phyloP scores from a whole-genome alignment of 768 basidiomycete species.

The Fomitopsis pulvina region DNA sequence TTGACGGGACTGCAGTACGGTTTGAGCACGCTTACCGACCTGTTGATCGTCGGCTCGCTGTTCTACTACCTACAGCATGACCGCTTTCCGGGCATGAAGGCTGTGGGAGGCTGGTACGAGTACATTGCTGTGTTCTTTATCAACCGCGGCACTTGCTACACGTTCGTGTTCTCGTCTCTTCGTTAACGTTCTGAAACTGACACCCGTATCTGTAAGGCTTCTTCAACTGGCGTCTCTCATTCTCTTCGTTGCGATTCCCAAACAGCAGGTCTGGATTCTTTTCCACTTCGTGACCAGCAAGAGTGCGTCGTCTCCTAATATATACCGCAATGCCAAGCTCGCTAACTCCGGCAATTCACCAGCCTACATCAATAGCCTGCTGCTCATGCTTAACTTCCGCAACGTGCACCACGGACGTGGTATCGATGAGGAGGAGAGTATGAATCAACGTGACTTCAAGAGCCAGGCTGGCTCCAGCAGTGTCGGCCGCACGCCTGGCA shows the following conservation, averaged over 20 bases:
- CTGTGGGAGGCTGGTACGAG: slow-evolving; percentile 6
- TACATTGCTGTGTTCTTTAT: slow-evolving; percentile 13
- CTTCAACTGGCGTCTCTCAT: slow-evolving; percentile 6
- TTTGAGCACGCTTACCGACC: slow-evolving; percentile 7
- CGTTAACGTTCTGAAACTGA: background rate
- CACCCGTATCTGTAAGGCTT: slow-evolving; percentile 1
- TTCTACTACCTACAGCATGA: slow-evolving; percentile 11
- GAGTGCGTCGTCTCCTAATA: slow-evolving; percentile 3
- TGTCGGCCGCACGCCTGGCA: background rate
- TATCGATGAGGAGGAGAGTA: slow-evolving; percentile 16
- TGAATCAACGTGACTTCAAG: slow-evolving; percentile 13
- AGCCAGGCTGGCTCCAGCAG: slow-evolving; percentile 3
- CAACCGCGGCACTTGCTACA: slow-evolving; percentile 17
- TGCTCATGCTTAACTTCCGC: slow-evolving; percentile 20
- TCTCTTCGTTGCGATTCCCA: slow-evolving; percentile 10
- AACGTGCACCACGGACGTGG: slow-evolving; percentile 16
- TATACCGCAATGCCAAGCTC: background rate
- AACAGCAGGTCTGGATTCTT: slow-evolving; percentile 15
- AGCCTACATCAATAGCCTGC: slow-evolving; percentile 18
- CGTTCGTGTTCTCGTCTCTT: slow-evolving; percentile 7
- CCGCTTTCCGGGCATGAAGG: slow-evolving; percentile 15
- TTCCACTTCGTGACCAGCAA: slow-evolving; percentile 17
- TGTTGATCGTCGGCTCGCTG: slow-evolving; percentile 12
- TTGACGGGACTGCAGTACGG: slow-evolving; percentile 10
- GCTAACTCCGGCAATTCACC: background rate